Evolutionary conservation across 2,329 filamentous ascomycete genomes (phyloP).

Genomic region (Diaporthe batatas): DNA sequence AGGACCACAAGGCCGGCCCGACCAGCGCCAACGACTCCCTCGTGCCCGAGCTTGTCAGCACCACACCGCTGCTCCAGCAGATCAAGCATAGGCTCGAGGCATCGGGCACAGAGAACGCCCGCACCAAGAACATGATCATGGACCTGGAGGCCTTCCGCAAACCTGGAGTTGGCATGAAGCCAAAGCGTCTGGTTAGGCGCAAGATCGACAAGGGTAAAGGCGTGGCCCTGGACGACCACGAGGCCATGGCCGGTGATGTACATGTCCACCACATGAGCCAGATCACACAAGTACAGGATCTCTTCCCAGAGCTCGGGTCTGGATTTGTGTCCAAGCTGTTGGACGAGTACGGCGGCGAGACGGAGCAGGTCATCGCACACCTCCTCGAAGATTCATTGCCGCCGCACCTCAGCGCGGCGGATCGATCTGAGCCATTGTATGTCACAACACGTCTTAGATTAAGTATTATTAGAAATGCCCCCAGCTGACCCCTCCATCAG

Average conservation of each 20-base stretch:
- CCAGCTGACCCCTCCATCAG: slow-evolving; percentile 47
- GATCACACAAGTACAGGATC: slow-evolving; percentile 90
- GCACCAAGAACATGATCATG: slow-evolving; percentile 71
- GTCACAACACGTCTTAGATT: slow-evolving; percentile 45
- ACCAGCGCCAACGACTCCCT: slow-evolving; percentile 76
- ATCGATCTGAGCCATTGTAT: slow-evolving; percentile 75
- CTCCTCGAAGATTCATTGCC: slow-evolving; percentile 84
- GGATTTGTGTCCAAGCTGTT: slow-evolving; percentile 84
- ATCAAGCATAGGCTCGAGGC: slow-evolving; percentile 67
- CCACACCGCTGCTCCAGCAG: slow-evolving; percentile 79
- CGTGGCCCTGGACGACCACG: slow-evolving; percentile 52
- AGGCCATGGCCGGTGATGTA: slow-evolving; percentile 62
- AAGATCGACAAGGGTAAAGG: slow-evolving; percentile 78
- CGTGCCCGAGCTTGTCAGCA: slow-evolving; percentile 85
- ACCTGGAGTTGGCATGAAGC: slow-evolving; percentile 63
- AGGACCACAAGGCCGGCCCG: slow-evolving; percentile 70
- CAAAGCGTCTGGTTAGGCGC: slow-evolving; percentile 64
- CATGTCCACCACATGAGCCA: slow-evolving; percentile 88
- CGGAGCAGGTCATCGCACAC: slow-evolving; percentile 84
- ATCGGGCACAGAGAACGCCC: slow-evolving; percentile 63
- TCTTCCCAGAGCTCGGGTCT: slow-evolving; percentile 89
- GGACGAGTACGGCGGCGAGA: slow-evolving; percentile 81
- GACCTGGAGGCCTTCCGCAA: slow-evolving; percentile 73
- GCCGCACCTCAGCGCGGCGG: slow-evolving; percentile 71
- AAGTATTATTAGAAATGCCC: slow-evolving; percentile 18